phyloP scores from a whole-genome alignment of 768 basidiomycete species.

The Xerocomellus intermedius region DNA sequence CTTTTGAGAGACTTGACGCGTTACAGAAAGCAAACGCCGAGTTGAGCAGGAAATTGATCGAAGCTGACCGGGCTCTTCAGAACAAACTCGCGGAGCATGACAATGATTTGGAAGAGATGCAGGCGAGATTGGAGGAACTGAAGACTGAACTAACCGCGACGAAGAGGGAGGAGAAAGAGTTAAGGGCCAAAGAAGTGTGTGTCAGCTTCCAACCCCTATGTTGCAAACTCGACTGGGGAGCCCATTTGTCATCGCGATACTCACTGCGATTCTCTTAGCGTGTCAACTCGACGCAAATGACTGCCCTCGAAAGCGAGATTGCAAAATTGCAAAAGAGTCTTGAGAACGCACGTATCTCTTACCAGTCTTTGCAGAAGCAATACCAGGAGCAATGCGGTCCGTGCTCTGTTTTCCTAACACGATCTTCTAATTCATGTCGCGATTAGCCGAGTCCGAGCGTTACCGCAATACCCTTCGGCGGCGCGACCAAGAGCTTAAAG shows the following conservation, averaged over 20 bases:
- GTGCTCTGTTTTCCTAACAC: constrained; percentile 28
- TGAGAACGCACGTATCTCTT: constrained; percentile 69
- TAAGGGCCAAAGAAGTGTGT: constrained; percentile 79
- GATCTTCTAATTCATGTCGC: background rate
- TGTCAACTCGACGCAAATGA: constrained; percentile 63
- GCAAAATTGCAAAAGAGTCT: constrained; percentile 70
- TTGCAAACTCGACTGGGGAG: background rate
- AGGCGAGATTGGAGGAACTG: constrained; percentile 73
- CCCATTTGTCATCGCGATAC: background rate
- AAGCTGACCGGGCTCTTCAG: constrained; percentile 68
- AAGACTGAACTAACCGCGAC: constrained; percentile 72
- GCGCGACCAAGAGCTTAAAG: constrained; percentile 71
- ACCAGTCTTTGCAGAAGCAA: constrained; percentile 77
- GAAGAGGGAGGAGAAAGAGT: constrained; percentile 91
- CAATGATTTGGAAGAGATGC: constrained; percentile 77
- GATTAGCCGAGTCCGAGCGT: constrained; percentile 70
- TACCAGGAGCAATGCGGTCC: constrained; percentile 85
- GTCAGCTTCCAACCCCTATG: constrained; percentile 3
- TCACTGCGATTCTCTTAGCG: constrained; percentile 41
- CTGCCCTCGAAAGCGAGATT: constrained; percentile 74
- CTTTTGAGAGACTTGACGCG: constrained; percentile 70
- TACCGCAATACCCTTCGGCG: constrained; percentile 71
- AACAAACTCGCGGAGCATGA: constrained; percentile 75
- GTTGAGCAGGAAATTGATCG: constrained; percentile 68
- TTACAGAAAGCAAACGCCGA: constrained; percentile 74